Percentiles rank a stretch among this genome's conserved stretches.
Conservation (phyloP, 768 basidiomycete genomes). For the Boletus rex-veris region DNA sequence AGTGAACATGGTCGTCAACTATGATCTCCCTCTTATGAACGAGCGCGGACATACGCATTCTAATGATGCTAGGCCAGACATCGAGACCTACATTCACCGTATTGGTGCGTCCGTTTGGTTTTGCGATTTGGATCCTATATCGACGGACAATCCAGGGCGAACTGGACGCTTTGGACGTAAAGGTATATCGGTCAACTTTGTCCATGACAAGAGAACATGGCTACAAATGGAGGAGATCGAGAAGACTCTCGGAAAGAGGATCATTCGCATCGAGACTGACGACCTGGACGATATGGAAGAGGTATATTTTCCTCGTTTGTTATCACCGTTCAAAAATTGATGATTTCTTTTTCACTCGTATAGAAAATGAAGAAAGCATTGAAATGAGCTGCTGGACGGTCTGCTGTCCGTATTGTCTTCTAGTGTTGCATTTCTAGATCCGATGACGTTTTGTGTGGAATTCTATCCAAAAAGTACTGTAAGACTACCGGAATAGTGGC, state of each 20-base stretch:
- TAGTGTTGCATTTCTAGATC: not conserved
- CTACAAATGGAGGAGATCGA: slow-evolving; percentile 89
- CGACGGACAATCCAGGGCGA: slow-evolving; percentile 57
- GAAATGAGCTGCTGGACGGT: slow-evolving; percentile 51
- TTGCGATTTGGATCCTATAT: not conserved
- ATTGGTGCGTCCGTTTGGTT: slow-evolving; percentile 61
- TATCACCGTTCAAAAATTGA: not conserved
- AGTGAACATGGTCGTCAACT: slow-evolving; percentile 99
- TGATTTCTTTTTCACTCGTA: not conserved
- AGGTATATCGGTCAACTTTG: slow-evolving; percentile 97
- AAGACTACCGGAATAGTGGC: not conserved
- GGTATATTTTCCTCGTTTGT: slow-evolving; percentile 42
- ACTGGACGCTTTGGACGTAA: slow-evolving; percentile 98
- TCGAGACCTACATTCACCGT: slow-evolving; percentile 97
- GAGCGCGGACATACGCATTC: slow-evolving; percentile 49
- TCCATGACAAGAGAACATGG: slow-evolving; percentile 87
- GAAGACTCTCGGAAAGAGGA: slow-evolving; percentile 69
- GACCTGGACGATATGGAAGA: slow-evolving; percentile 94
- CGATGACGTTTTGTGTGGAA: not conserved
- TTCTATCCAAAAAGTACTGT: not conserved
- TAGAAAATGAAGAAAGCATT: slow-evolving; percentile 81
- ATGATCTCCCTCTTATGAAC: slow-evolving; percentile 86
- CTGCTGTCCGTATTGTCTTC: not conserved
- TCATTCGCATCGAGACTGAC: slow-evolving; percentile 82
- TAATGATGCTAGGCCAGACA: slow-evolving; percentile 67